phyloP scores from a whole-genome alignment of 2,329 filamentous ascomycete species.

The Chalaropsis thielavioides region DNA sequence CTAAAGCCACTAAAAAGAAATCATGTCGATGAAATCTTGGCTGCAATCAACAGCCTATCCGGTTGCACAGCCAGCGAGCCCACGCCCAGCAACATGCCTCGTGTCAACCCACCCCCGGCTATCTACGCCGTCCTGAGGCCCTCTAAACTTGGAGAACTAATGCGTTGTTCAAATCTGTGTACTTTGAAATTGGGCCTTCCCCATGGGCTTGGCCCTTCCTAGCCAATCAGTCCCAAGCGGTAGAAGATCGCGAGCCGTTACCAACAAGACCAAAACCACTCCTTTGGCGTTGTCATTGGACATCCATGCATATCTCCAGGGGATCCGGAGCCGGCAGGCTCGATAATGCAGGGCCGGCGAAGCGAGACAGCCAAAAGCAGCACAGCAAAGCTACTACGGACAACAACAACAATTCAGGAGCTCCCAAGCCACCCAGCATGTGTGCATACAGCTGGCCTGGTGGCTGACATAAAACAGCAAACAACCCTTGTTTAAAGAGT shows the following conservation, averaged over 20 bases:
- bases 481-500: not conserved
- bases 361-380: not conserved
- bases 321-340: not conserved
- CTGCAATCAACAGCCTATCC: too few species aligned
- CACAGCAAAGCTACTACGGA: too few species aligned
- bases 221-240: not conserved
- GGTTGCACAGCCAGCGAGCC: not conserved
- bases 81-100: not conserved
- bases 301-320: not conserved
- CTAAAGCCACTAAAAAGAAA: not conserved
- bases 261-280: not conserved
- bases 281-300: not conserved
- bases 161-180: too few species aligned
- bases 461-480: too few species aligned
- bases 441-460: too few species aligned
- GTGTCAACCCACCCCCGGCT: not conserved
- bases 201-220: not conserved
- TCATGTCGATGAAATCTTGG: not conserved
- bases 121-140: not conserved
- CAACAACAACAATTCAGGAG: not conserved
- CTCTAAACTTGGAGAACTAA: not conserved
- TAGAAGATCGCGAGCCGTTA: not conserved
- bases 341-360: not conserved
- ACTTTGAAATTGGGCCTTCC: not conserved
- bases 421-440: not conserved